These are phyloP conservation scores for Hygrophoropsis aurantiaca DNA, from an alignment of 768 basidiomycete genomes.

Conservation along the genomic window DNA sequence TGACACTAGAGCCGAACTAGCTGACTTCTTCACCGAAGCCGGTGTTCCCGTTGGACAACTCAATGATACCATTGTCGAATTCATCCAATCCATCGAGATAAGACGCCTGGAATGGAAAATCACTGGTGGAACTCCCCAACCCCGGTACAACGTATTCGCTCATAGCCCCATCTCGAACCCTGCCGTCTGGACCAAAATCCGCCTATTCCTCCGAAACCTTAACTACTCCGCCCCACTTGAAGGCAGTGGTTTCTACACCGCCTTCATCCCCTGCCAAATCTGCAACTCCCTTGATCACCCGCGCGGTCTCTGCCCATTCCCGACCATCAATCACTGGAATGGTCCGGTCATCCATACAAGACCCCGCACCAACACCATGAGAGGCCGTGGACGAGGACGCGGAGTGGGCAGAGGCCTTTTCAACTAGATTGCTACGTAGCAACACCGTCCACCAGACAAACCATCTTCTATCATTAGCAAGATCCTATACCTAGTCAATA, in stretches of 20 bases:
- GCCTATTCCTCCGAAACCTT: not conserved
- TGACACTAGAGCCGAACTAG: not conserved
- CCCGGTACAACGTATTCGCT: not conserved
- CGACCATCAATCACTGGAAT: not conserved
- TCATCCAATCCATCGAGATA: not conserved
- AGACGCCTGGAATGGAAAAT: not conserved
- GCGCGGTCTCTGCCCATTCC: not conserved
- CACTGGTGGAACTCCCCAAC: not conserved
- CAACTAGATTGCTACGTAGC: no score
- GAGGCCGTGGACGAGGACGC: no score
- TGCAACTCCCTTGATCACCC: not conserved
- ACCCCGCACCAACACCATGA: no score
- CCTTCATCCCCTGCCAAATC: not conserved
- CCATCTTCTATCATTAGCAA: no score
- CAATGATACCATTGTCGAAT: not conserved
- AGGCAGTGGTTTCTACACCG: not conserved
- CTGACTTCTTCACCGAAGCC: not conserved
- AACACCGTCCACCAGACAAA: no score
- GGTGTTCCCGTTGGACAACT: not conserved
- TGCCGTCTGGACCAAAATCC: not conserved
- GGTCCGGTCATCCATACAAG: no score
- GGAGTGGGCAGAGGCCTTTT: no score
- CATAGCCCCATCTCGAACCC: not conserved
- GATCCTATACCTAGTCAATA: no score
- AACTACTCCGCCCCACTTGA: not conserved